Conservation (phyloP, 352 stramenopile species). For the Globisporangium viniferum region DNA sequence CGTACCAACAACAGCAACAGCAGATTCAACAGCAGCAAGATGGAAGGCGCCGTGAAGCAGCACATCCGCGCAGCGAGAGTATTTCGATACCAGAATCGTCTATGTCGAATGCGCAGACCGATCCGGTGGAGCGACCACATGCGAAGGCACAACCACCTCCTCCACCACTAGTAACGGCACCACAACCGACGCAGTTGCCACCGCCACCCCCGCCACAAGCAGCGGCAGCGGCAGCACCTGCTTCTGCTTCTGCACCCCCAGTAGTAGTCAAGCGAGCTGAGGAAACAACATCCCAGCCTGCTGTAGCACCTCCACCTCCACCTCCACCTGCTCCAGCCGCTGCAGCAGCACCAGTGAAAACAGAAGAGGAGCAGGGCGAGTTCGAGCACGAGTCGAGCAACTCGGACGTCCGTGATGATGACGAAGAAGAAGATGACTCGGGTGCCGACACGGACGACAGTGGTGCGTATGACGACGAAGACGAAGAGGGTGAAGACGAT, state of each 20-base stretch:
- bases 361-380: not conserved
- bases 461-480: constrained; percentile 13
- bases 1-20: constrained; percentile 18
- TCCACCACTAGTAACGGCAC: constrained; percentile 1
- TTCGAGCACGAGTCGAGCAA: constrained; percentile 6
- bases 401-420: constrained; percentile 7
- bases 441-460: constrained; percentile 19
- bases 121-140: constrained; percentile 17
- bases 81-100: constrained; percentile 52
- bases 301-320: not conserved
- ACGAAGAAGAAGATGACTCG: constrained; percentile 10
- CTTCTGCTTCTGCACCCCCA: not conserved
- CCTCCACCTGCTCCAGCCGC: not conserved
- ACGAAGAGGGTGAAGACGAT: constrained; percentile 24
- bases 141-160: not conserved
- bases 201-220: constrained; percentile 1
- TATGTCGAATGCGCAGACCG: constrained; percentile 22
- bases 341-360: not conserved
- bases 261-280: not conserved
- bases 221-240: too few species aligned
- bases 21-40: constrained; percentile 8
- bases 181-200: constrained; percentile 1
- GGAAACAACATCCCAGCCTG: not conserved
- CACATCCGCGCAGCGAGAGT: constrained; percentile 43
- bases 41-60: not conserved